Conservation (phyloP, 2,329 filamentous ascomycete species). For the Fusarium gaditjirri region DNA sequence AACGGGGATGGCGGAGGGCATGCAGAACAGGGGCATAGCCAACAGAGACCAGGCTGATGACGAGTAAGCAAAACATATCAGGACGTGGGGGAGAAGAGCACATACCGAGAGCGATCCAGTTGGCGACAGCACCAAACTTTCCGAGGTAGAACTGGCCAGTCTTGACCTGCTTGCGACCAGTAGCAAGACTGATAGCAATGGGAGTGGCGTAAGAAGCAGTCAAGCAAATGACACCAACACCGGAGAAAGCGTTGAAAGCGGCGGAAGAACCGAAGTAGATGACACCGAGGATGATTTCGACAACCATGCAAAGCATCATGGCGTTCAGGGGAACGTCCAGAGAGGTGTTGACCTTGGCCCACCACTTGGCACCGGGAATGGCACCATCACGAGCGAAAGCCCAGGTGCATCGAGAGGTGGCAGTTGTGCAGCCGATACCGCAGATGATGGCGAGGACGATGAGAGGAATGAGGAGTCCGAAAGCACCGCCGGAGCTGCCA, state of each 20-base stretch:
- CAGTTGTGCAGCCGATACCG: constrained; percentile 18
- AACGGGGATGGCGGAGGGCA: constrained; percentile 10
- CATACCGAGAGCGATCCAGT: constrained; percentile 13
- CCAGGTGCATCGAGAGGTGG: constrained; percentile 15
- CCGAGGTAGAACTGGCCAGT: constrained; percentile 6
- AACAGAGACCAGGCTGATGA: constrained; percentile 15
- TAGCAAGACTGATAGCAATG: constrained; percentile 4
- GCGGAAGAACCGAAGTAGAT: constrained; percentile 18
- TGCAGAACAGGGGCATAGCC: constrained; percentile 20
- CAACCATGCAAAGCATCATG: constrained; percentile 14
- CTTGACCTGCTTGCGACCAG: constrained; percentile 6
- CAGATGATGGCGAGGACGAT: constrained; percentile 6
- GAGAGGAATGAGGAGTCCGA: constrained; percentile 3
- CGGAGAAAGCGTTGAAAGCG: constrained; percentile 11
- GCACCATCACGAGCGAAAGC: constrained; percentile 16
- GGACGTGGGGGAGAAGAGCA: not conserved
- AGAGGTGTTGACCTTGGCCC: constrained; percentile 2
- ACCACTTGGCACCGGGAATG: constrained; percentile 7
- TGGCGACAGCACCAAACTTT: not conserved
- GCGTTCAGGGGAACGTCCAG: constrained; percentile 12
- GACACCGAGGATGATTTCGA: constrained; percentile 4
- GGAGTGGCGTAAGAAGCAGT: constrained; percentile 18
- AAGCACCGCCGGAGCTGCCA: not conserved
- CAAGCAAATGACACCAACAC: constrained; percentile 8
- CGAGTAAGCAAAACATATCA: not conserved